A percentile compares a stretch with the other conserved stretches of the same genome.
Conservation (phyloP, 495 filamentous ascomycete species). For the Entonaema liquescens region DNA sequence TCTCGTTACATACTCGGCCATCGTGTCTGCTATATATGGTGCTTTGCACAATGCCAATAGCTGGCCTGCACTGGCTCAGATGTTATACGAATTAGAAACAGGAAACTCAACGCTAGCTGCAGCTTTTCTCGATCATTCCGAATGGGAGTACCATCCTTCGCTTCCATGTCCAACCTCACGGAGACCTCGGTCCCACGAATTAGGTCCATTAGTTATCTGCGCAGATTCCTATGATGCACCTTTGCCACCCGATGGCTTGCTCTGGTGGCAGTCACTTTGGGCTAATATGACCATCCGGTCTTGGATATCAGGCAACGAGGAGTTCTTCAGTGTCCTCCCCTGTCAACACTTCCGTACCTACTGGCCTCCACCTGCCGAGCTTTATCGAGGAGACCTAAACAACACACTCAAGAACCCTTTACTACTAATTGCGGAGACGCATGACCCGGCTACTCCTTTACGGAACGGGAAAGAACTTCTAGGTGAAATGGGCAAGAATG, state of each 20-base stretch:
- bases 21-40: constrained; percentile 50
- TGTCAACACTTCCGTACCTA: constrained; percentile 53
- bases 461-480: constrained; percentile 53
- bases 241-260: constrained; percentile 48
- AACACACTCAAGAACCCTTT: constrained; percentile 53
- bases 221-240: constrained; percentile 54
- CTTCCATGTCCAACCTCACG: constrained; percentile 40
- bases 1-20: constrained; percentile 53
- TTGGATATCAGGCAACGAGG: constrained; percentile 57
- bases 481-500: constrained; percentile 55
- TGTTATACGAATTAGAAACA: constrained; percentile 52
- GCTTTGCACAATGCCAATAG: constrained; percentile 52
- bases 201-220: constrained; percentile 54
- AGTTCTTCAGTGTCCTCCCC: constrained; percentile 53
- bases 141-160: constrained; percentile 53
- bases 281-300: constrained; percentile 52
- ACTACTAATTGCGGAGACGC: constrained; percentile 56
- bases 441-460: constrained; percentile 59
- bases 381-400: constrained; percentile 55
- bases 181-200: constrained; percentile 46
- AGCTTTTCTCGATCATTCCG: constrained; percentile 44
- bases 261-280: constrained; percentile 56
- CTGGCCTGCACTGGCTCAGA: constrained; percentile 52
- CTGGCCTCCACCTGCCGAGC: constrained; percentile 55
- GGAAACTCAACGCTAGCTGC: constrained; percentile 54